Evolutionary conservation across 2,329 filamentous ascomycete species (phyloP), one percentile per base, ranked within the genome.

Genomic region (Verticillium albo-atrum): DNA sequence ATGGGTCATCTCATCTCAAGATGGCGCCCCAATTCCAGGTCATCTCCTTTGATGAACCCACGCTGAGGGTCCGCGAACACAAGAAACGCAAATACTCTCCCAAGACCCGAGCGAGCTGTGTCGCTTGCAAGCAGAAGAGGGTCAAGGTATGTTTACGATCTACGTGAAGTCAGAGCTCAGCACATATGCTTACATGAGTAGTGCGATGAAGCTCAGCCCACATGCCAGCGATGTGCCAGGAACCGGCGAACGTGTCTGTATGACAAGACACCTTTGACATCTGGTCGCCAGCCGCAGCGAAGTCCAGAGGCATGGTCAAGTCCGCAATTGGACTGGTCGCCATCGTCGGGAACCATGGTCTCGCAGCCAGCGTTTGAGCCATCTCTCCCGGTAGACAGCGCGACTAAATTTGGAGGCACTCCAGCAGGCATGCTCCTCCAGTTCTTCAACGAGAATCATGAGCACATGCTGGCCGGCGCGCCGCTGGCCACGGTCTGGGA

Each of bases 221-320:
- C 56, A 1, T 68, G 67, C 55, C 17, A 56, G n/a, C 61, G 67
- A 20, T 68, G 67, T 47, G 47, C 23, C 20, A 63, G 66, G 25
- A 64, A 62, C 52, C 57, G 61, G n/a, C 53, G 60, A 23, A 50
- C 60, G 3, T 68, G 67, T 27, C 47, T 58, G 5, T 60, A 56
- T 50, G 59, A 60, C 53, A 27, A 34, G 37, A 42, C 54, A 3
- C 51, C 23, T 20, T 27, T 52, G 37, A 56, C 55, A 15, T 58
- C 56, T 25, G 23, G 30, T 15, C 51, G 52, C n/a, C 54, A 37
- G n/a, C 42, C 42, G 20, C 42, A 23, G 20, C 9, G 42, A 23
- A 25, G 42, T 20, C 20, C 2, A 4, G 14, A 4, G 3, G 9
- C n/a, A 9, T 28, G 35, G 30, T 34, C 7, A 5, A 57, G 42